Conservation (phyloP, 495 filamentous ascomycete genomes). For the Neurospora sp. region DNA sequence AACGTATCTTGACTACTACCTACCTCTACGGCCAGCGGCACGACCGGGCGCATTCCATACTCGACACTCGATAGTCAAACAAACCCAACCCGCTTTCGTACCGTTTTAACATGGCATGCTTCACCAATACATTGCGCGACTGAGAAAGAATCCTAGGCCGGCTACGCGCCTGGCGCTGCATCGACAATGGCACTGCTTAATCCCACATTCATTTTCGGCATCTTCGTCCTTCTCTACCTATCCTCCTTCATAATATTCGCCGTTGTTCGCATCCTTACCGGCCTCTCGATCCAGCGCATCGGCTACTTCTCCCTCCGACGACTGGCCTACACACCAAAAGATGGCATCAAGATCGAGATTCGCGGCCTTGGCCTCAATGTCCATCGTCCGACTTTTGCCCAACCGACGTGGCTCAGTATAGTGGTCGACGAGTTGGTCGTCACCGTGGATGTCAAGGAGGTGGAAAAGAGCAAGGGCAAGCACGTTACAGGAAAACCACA, state of each 20-base stretch:
- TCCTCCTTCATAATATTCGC: conserved; percentile 90
- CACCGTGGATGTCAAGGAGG: conserved; percentile 62
- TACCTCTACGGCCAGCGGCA: background rate
- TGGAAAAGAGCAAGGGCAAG: conserved; percentile 38
- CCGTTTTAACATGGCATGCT: conserved; percentile 1
- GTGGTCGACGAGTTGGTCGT: conserved; percentile 74
- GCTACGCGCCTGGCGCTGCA: background rate
- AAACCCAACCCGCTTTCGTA: background rate
- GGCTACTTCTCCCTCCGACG: conserved; percentile 86
- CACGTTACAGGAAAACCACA: background rate
- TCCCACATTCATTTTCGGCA: conserved; percentile 74
- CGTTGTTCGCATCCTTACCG: conserved; percentile 81
- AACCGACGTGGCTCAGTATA: conserved; percentile 93
- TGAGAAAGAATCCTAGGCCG: background rate
- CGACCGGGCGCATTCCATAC: background rate
- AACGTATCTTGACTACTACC: background rate
- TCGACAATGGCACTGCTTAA: conserved; percentile 39
- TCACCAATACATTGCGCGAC: background rate
- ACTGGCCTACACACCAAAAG: conserved; percentile 74
- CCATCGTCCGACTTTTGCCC: conserved; percentile 89
- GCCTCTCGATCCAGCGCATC: conserved; percentile 89
- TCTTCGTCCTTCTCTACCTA: conserved; percentile 78
- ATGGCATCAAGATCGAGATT: conserved; percentile 83
- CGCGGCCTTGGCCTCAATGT: conserved; percentile 77
- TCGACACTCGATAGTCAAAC: background rate